Base-by-base conservation (phyloP, 139 green algal species). In the Asterochloris erici region DNA sequence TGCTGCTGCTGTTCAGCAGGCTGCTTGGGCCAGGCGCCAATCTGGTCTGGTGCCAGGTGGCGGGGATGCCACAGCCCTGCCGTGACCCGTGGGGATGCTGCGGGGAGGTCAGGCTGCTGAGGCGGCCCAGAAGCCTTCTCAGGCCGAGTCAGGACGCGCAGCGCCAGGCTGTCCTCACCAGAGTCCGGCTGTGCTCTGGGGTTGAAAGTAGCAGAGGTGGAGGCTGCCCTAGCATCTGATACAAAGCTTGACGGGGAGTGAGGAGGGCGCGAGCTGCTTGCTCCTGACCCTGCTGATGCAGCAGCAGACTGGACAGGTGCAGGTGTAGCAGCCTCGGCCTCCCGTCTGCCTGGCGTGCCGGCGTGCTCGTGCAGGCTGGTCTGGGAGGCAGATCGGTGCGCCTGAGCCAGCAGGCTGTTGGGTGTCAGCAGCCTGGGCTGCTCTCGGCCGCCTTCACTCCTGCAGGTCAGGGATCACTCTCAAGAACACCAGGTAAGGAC, bases 341-440 rank as follows among this genome's bases (percentile, higher is more conserved):
- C 26, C 9, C 12, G 76, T 70, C 47, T n/a, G 21, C 23, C 60
- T 61, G 24, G 76, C 68, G 54, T 80, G 60, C 60, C 68, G 76
- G 11, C 60, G 69, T 14, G 61, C 38, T 54, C 38, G 38, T 54
- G 60, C 76, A 80, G 23, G 76, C 74, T 79, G 74, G 38, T 79
- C 74, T 79, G 74, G 14, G 74, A 69, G 12, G 23, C 60, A 21
- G 60, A 70, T 24, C 76, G 54, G 29, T 62, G n/a, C 10, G 17
- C 74, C 14, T 82, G 79, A 28, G 79, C 28, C 84, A 89, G 81
- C 24, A 93, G 79, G 73, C 89, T 81, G 12, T 82, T 89, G 27
- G 89, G 90, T 16, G 88, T 93, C 61, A 93, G 80, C 63, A 91
- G 83, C 28, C 74, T 75, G 11, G 80, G 70, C 29, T 75, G 81